A percentile compares a stretch with the other conserved stretches of the same genome.
Conservation (phyloP, 2,329 filamentous ascomycete species). For the Diaporthe sp. region DNA sequence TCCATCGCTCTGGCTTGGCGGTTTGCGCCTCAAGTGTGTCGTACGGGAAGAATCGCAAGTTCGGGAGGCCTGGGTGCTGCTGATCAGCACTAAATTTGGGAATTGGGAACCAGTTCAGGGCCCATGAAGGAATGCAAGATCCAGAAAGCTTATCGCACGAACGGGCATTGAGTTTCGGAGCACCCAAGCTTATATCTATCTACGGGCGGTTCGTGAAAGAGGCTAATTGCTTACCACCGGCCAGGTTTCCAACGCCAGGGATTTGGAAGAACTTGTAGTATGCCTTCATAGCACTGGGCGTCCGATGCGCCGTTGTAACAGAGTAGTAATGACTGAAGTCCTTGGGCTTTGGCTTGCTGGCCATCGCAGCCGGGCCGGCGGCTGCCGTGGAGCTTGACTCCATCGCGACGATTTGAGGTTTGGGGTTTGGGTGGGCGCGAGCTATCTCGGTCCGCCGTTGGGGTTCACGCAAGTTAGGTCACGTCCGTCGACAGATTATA, state of each 20-base stretch:
- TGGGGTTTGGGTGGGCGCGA: not conserved
- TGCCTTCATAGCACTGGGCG: constrained; percentile 78
- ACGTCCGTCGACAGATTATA: not conserved
- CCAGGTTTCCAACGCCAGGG: constrained; percentile 73
- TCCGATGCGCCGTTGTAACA: constrained; percentile 74
- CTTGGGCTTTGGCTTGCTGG: constrained; percentile 64
- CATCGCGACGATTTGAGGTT: constrained; percentile 24
- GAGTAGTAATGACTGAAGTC: constrained; percentile 88
- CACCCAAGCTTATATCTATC: not conserved
- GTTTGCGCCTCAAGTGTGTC: constrained; percentile 89
- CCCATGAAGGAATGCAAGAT: not conserved
- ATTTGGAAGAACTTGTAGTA: constrained; percentile 89
- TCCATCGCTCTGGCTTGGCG: constrained; percentile 81
- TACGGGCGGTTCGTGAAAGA: not conserved
- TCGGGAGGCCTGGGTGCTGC: constrained; percentile 78
- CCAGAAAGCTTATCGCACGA: constrained; percentile 21
- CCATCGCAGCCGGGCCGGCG: constrained; percentile 42
- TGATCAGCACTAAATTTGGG: not conserved
- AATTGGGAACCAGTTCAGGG: not conserved
- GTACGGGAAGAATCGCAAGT: constrained; percentile 87
- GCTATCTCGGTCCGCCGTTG: not conserved
- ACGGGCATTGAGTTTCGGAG: constrained; percentile 2
- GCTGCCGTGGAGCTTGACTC: constrained; percentile 32
- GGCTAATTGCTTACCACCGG: constrained; percentile 65
- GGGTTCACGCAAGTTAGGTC: not conserved